A percentile compares a stretch with the other conserved stretches of the same genome.
Conservation (phyloP, 768 basidiomycete species). For the Xerocomus brunneocitrinus region DNA sequence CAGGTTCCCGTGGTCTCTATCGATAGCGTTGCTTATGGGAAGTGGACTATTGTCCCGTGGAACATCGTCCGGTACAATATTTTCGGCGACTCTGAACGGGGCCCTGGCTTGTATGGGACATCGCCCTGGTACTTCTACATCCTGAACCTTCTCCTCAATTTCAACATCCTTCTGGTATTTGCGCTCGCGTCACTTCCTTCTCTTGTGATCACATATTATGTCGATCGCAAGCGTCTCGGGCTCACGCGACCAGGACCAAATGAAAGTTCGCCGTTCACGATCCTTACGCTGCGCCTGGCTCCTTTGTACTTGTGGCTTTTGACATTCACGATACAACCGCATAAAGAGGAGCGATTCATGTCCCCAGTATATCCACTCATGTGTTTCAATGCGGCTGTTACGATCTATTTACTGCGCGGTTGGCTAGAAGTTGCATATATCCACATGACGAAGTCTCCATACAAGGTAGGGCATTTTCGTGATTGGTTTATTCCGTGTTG, state of each 20-base stretch:
- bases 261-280: slow-evolving; percentile 74
- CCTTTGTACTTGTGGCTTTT: slow-evolving; percentile 90
- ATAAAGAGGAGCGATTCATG: slow-evolving; percentile 99
- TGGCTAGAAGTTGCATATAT: slow-evolving; percentile 81
- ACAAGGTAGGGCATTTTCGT: slow-evolving; percentile 52
- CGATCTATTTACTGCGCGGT: slow-evolving; percentile 78
- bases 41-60: slow-evolving; percentile 76
- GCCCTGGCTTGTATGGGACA: slow-evolving; percentile 92
- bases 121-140: slow-evolving; percentile 85
- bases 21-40: slow-evolving; percentile 86
- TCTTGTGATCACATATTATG: slow-evolving; percentile 62
- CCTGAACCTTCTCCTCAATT: slow-evolving; percentile 87
- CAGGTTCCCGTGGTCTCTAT: slow-evolving; percentile 82
- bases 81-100: slow-evolving; percentile 71
- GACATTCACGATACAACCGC: slow-evolving; percentile 76
- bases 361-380: slow-evolving; percentile 89
- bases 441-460: slow-evolving; percentile 75
- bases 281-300: slow-evolving; percentile 72
- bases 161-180: slow-evolving; percentile 81
- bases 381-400: slow-evolving; percentile 92
- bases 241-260: slow-evolving; percentile 43
- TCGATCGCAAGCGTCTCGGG: slow-evolving; percentile 78
- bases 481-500: not conserved
- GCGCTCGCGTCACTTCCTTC: slow-evolving; percentile 80
- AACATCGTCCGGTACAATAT: slow-evolving; percentile 94